Percentiles rank a stretch among this genome's conserved stretches.
Evolutionary conservation across 768 basidiomycete species (phyloP).

Genomic region (Collybia mongolica): DNA sequence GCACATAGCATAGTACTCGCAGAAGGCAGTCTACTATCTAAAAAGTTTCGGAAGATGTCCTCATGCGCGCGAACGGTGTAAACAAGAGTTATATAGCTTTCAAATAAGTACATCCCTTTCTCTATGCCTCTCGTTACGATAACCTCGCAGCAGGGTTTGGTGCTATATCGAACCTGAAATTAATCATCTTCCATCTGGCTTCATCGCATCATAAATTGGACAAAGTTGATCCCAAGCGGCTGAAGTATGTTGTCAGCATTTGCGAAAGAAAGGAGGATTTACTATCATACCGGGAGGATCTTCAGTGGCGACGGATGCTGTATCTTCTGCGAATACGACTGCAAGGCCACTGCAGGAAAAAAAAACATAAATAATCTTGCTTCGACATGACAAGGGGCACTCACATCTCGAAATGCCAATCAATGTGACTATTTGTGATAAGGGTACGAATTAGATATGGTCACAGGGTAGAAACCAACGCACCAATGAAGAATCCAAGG

Average conservation of each 20-base stretch:
- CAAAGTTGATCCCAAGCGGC: slow-evolving; percentile 11
- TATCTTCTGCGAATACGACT: slow-evolving; percentile 32
- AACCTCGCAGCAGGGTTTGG: too few relatives aligned
- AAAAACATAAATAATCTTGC: neutral
- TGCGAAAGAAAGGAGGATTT: neutral
- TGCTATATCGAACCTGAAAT: too few relatives aligned
- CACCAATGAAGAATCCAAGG: slow-evolving; percentile 54
- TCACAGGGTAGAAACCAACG: slow-evolving; percentile 4
- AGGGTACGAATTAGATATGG: neutral
- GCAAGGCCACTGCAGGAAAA: slow-evolving; percentile 28
- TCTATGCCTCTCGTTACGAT: too few relatives aligned
- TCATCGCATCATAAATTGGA: slow-evolving; percentile 6
- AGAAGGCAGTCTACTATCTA: too few relatives aligned
- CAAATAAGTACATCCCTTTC: too few relatives aligned
- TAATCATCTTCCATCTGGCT: neutral
- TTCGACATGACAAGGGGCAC: neutral
- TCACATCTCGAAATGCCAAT: slow-evolving; percentile 41
- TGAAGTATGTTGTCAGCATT: neutral
- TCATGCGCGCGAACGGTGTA: too few relatives aligned
- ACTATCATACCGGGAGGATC: slow-evolving; percentile 1
- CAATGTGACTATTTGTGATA: slow-evolving; percentile 29
- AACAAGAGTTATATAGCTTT: too few relatives aligned
- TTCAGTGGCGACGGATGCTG: slow-evolving; percentile 6
- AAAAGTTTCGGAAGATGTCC: too few relatives aligned
- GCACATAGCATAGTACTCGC: too few relatives aligned